Evolutionary conservation across 2,329 filamentous ascomycete species (phyloP), one percentile per base, ranked within the genome.

Genomic region (Gremmenia infestans): DNA sequence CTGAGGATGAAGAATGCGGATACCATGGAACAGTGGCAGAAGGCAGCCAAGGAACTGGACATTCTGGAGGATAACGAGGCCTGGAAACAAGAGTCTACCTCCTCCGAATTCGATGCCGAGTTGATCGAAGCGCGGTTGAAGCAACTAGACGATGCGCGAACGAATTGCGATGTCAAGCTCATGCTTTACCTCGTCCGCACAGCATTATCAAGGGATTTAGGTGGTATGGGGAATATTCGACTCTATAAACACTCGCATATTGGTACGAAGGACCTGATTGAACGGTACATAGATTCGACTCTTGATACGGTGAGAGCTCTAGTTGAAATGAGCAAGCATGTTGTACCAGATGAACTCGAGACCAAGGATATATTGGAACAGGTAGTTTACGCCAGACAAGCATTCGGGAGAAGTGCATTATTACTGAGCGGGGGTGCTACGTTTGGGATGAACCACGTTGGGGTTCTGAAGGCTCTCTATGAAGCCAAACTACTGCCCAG

Each of bases 101-200:
- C 63, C n/a, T 36, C 57, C 3, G 77, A 81, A 50, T 83, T 79
- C n/a, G 83, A 93, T 65, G 80, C 83, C 0, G 74, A 75, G 0
- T 75, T 95, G 8, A 82, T 97, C 43, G 77, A 85, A 60, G 75
- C 80, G 35, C 84, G 89, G n/a, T 74, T 95, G 45, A 74, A 77
- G 52, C 83, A 91, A 61, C 78, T 97, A 57, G 87, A 96, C 62
- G 79, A 87, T 11, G 91, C 91, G 15, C 82, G 88, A 5, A 76
- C 79, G 11, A 85, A 80, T 60, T 83, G 85, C 62, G 89, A 97
- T 71, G 79, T 91, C 53, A 81, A 80, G 59, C 78, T 80, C 54
- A 94, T 96, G 87, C 79, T 94, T 67, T 86, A 91, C 67, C 78
- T 94, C 39, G 79, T 96, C 39, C 85, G 92, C 28, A 96, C 91